These are phyloP conservation scores for Chernovozyma sophiae-reginae DNA, from an alignment of 1,139 yeast genomes.

Conservation along the genomic window DNA sequence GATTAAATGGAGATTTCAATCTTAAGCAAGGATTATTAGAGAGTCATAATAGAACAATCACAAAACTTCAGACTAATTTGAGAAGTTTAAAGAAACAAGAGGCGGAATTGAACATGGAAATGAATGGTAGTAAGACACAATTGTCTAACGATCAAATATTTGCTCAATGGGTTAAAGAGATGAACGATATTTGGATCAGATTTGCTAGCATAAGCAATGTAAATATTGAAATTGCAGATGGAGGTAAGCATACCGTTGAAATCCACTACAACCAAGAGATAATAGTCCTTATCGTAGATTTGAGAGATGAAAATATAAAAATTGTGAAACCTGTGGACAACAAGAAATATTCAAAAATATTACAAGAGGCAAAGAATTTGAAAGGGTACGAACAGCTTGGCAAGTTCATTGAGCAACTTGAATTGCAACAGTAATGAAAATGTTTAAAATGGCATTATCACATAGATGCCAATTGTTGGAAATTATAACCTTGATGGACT, in stretches of 20 bases:
- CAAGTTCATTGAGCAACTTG: neutral
- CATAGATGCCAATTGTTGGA: too few species aligned
- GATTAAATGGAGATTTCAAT: slow-evolving; percentile 4
- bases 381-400: slow-evolving; percentile 3
- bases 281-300: neutral
- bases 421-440: too few species aligned
- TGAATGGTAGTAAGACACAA: neutral
- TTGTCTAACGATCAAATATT: slow-evolving; percentile 13
- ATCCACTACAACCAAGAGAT: slow-evolving; percentile 1
- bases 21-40: slow-evolving; percentile 5
- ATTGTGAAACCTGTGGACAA: neutral
- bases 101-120: slow-evolving; percentile 1
- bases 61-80: slow-evolving; percentile 12
- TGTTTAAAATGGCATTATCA: too few species aligned
- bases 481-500: too few species aligned
- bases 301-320: neutral
- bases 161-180: slow-evolving; percentile 30
- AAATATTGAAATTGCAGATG: slow-evolving; percentile 9
- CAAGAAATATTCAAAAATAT: slow-evolving; percentile 7
- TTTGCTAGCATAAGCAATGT: slow-evolving; percentile 14
- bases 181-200: slow-evolving; percentile 22
- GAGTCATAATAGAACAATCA: slow-evolving; percentile 4
- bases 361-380: slow-evolving; percentile 7
- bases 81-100: slow-evolving; percentile 10
- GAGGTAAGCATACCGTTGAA: slow-evolving; percentile 7